Percentiles rank a stretch among this genome's conserved stretches.
phyloP scores from a whole-genome alignment of 352 stramenopile genomes.

The Globisporangium carolinianum region DNA sequence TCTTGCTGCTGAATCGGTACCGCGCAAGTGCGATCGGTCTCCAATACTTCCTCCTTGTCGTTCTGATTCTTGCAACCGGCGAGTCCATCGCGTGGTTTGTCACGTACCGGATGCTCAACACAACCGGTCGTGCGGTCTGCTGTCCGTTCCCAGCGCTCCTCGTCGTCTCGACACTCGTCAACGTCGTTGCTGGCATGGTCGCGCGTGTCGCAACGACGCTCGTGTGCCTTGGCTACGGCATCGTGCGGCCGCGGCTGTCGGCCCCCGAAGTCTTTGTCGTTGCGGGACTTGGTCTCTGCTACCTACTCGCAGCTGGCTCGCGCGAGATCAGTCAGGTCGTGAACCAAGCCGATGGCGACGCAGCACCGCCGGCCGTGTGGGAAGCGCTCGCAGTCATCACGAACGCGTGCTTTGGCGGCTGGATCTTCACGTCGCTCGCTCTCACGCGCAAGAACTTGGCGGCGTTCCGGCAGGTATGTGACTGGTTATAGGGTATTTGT shows the following conservation, averaged over 20 bases:
- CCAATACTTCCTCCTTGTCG: conserved; percentile 77
- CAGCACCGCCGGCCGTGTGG: conserved; percentile 60
- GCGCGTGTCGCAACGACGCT: conserved; percentile 69
- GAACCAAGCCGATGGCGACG: conserved; percentile 68
- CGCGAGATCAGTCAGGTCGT: conserved; percentile 75
- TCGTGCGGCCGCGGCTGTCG: conserved; percentile 66
- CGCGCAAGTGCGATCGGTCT: conserved; percentile 67
- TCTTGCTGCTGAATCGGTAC: conserved; percentile 58
- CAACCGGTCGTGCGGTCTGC: conserved; percentile 58
- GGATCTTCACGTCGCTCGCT: conserved; percentile 79
- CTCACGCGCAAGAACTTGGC: conserved; percentile 77
- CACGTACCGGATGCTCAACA: conserved; percentile 72
- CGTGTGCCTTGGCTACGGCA: conserved; percentile 75
- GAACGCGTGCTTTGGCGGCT: conserved; percentile 76
- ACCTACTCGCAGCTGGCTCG: conserved; percentile 71
- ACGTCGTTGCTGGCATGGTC: conserved; percentile 70
- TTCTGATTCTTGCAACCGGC: conserved; percentile 71
- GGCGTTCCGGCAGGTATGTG: conserved; percentile 60
- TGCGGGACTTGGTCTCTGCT: conserved; percentile 67
- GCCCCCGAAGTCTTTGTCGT: conserved; percentile 72
- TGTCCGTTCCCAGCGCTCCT: conserved; percentile 69
- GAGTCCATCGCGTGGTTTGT: conserved; percentile 72
- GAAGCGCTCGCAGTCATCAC: conserved; percentile 71
- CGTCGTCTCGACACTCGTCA: conserved; percentile 64
- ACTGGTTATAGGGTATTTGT: not conserved